Evolutionary conservation across 2,329 filamentous ascomycete genomes (phyloP).

Genomic region (Neofusicoccum ribis): DNA sequence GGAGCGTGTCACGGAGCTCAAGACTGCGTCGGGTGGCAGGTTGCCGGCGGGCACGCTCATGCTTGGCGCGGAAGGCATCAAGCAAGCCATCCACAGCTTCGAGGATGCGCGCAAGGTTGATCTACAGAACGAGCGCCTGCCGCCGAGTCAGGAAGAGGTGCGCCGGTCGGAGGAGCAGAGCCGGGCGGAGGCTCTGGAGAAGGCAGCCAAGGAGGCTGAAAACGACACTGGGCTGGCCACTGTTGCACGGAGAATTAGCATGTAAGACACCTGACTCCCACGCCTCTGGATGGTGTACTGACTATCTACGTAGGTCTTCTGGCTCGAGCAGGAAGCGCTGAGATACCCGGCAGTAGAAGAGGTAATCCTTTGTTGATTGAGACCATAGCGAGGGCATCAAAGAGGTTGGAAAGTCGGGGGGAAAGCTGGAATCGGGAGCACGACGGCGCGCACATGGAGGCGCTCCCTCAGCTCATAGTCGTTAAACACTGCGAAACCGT

Average conservation of each 20-base stretch:
- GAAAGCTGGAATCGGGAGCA: background rate
- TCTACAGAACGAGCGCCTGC: constrained; percentile 91
- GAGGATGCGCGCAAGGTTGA: constrained; percentile 97
- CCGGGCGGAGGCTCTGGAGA: constrained; percentile 77
- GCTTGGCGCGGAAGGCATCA: constrained; percentile 97
- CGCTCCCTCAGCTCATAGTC: constrained; percentile 11
- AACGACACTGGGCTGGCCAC: constrained; percentile 86
- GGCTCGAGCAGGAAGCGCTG: constrained; percentile 39
- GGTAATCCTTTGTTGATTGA: constrained; percentile 11
- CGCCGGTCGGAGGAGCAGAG: constrained; percentile 79
- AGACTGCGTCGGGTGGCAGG: constrained; percentile 90
- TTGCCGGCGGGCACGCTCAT: constrained; percentile 94
- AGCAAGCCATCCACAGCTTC: constrained; percentile 95
- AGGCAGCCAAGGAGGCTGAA: constrained; percentile 83
- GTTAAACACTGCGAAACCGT: constrained; percentile 1
- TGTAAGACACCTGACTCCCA: constrained; percentile 63
- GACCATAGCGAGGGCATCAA: constrained; percentile 15
- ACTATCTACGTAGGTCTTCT: constrained; percentile 36
- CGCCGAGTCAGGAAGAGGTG: constrained; percentile 90
- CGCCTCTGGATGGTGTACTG: background rate
- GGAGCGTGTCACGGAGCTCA: constrained; percentile 93
- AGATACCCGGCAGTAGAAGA: constrained; percentile 20
- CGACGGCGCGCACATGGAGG: background rate
- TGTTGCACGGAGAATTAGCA: constrained; percentile 89
- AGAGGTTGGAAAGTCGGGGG: constrained; percentile 6